These are phyloP conservation scores for Cylindrodendrum hubeiense DNA, from an alignment of 2,329 filamentous ascomycete genomes.

Conservation along the genomic window DNA sequence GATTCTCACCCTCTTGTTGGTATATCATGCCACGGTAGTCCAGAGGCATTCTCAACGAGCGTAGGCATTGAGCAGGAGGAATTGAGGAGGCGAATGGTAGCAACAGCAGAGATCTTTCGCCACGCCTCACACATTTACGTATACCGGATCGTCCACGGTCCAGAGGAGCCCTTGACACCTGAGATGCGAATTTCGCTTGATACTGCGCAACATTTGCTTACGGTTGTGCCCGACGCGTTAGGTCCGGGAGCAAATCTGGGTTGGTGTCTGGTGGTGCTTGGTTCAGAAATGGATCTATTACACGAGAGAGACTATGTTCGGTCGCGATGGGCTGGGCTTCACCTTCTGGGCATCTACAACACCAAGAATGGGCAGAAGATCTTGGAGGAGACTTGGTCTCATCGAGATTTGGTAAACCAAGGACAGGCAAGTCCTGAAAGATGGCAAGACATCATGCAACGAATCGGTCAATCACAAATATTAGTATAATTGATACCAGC, in stretches of 20 bases:
- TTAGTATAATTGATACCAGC: conserved; percentile 5
- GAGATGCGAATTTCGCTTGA: conserved; percentile 20
- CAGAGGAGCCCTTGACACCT: background rate
- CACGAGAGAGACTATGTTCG: conserved; percentile 22
- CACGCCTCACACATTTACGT: conserved; percentile 23
- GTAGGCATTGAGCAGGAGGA: conserved; percentile 15
- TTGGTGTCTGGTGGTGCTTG: conserved; percentile 26
- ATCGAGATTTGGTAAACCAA: conserved; percentile 9
- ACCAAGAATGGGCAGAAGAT: conserved; percentile 19
- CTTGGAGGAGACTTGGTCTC: conserved; percentile 20
- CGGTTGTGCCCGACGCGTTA: conserved; percentile 21
- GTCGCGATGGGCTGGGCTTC: conserved; percentile 17
- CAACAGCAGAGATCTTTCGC: conserved; percentile 28
- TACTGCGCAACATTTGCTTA: conserved; percentile 14
- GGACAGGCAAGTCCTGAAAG: conserved; percentile 15
- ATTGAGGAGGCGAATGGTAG: conserved; percentile 17
- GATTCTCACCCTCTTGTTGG: conserved; percentile 9
- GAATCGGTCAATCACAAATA: conserved; percentile 18
- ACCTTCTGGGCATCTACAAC: conserved; percentile 27
- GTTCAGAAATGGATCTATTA: conserved; percentile 17
- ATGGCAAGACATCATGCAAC: conserved; percentile 26
- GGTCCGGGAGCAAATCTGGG: conserved; percentile 27
- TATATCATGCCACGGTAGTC: conserved; percentile 2
- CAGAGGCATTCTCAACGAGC: background rate
- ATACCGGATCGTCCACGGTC: conserved; percentile 20